Percentiles rank a stretch among this genome's conserved stretches.
phyloP scores from a whole-genome alignment of 805 yeast species.

The Tetrapisispora iriomotensis region DNA sequence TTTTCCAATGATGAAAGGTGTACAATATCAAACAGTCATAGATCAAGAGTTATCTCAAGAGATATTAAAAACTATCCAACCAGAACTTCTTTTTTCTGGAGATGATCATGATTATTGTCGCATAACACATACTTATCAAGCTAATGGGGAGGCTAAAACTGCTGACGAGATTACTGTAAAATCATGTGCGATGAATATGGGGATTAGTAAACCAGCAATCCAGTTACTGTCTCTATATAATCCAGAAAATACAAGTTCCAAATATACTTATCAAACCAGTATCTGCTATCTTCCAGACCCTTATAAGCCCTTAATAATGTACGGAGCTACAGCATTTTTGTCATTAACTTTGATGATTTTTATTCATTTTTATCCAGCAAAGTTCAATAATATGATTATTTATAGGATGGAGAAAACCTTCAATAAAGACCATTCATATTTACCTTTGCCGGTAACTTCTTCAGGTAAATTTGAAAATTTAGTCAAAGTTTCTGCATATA shows the following conservation, averaged over 20 bases:
- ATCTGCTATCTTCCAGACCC: constrained; percentile 54
- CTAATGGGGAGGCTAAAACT: constrained; percentile 15
- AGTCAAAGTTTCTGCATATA: neutral
- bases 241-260: constrained; percentile 24
- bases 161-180: constrained; percentile 80
- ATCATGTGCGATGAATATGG: constrained; percentile 88
- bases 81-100: constrained; percentile 71
- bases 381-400: constrained; percentile 15
- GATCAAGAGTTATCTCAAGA: constrained; percentile 49
- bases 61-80: constrained; percentile 50
- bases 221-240: constrained; percentile 65
- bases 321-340: constrained; percentile 20
- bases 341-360: constrained; percentile 14
- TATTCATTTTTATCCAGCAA: constrained; percentile 23
- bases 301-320: constrained; percentile 33
- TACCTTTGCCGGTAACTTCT: constrained; percentile 19
- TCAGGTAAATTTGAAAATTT: neutral
- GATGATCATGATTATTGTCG: constrained; percentile 97
- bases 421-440: neutral
- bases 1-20: constrained; percentile 66
- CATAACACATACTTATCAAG: constrained; percentile 40
- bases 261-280: constrained; percentile 32
- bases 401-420: constrained; percentile 6
- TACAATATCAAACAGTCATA: constrained; percentile 86
- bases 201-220: constrained; percentile 74